These are phyloP conservation scores for Brassica nigra DNA, from an alignment of 345 rosid species.

Conservation along the genomic window DNA sequence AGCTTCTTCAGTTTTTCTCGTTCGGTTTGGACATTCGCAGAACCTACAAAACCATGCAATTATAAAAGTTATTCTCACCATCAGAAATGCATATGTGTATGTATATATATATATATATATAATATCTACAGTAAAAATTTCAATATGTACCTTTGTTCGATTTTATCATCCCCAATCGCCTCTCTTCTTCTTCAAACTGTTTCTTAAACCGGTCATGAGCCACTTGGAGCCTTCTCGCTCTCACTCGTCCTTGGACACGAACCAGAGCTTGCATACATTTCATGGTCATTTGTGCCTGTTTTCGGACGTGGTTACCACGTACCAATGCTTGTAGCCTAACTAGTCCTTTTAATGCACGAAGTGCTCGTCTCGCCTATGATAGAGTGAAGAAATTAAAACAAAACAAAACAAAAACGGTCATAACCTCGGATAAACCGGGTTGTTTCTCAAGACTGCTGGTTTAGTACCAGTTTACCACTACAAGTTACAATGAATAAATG, in stretches of 20 bases:
- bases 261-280: conserved; percentile 97
- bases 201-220: conserved; percentile 54
- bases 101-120: not conserved
- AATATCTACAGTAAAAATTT: not conserved
- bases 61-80: not conserved
- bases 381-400: not conserved
- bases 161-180: conserved; percentile 36
- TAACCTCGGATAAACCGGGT: not conserved
- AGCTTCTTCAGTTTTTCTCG: conserved; percentile 42
- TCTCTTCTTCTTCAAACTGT: conserved; percentile 40
- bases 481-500: not conserved
- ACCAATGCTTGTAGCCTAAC: conserved; percentile 95
- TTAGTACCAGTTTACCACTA: not conserved
- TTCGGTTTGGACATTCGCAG: conserved; percentile 24
- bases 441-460: not conserved
- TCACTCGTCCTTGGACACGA: conserved; percentile 88
- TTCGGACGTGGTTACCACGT: conserved; percentile 90
- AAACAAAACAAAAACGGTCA: not conserved
- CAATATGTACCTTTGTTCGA: conserved; percentile 18
- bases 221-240: conserved; percentile 74
- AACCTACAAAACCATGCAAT: conserved; percentile 21
- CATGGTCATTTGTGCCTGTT: conserved; percentile 98
- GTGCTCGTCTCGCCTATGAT: conserved; percentile 83
- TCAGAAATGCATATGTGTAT: not conserved
- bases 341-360: conserved; percentile 87